phyloP scores from a whole-genome alignment of 192 early-diverging fungal species.

The Backusella psychrophila region DNA sequence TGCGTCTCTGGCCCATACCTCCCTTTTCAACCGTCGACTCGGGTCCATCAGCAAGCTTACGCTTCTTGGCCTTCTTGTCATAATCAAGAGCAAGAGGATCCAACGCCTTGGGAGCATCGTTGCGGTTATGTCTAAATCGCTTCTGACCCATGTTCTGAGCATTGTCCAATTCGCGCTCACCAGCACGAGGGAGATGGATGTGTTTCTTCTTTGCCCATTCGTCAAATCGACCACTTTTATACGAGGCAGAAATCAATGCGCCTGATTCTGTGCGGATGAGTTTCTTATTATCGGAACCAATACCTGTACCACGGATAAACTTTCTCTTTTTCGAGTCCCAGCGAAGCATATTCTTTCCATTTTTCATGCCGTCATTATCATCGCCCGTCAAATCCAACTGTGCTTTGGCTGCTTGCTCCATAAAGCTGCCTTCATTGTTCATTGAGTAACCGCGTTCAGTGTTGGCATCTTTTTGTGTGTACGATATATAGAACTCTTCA shows the following conservation, averaged over 20 bases:
- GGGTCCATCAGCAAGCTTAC: conserved; percentile 49
- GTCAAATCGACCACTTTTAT: conserved; percentile 82
- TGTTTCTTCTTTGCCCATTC: conserved; percentile 93
- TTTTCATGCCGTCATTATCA: conserved; percentile 64
- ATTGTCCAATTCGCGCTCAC: conserved; percentile 78
- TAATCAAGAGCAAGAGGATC: conserved; percentile 66
- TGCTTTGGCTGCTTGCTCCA: conserved; percentile 76
- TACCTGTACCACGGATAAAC: conserved; percentile 78
- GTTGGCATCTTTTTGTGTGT: conserved; percentile 79
- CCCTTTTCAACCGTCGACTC: conserved; percentile 26
- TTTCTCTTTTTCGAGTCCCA: conserved; percentile 96
- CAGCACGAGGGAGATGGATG: conserved; percentile 73
- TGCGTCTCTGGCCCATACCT: conserved; percentile 40
- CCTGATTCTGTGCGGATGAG: conserved; percentile 90
- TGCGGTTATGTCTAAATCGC: conserved; percentile 76
- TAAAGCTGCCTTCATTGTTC: conserved; percentile 69
- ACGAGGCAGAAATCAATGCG: conserved; percentile 83
- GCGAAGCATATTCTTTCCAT: conserved; percentile 62
- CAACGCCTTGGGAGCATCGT: conserved; percentile 67
- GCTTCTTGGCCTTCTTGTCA: conserved; percentile 62
- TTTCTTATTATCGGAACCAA: conserved; percentile 96
- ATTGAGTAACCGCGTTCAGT: conserved; percentile 87
- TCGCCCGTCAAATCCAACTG: conserved; percentile 80
- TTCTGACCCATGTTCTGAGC: conserved; percentile 47
- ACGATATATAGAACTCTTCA: conserved; percentile 85